Base-by-base conservation (phyloP, 768 basidiomycete species). In the Trametes meyenii region DNA sequence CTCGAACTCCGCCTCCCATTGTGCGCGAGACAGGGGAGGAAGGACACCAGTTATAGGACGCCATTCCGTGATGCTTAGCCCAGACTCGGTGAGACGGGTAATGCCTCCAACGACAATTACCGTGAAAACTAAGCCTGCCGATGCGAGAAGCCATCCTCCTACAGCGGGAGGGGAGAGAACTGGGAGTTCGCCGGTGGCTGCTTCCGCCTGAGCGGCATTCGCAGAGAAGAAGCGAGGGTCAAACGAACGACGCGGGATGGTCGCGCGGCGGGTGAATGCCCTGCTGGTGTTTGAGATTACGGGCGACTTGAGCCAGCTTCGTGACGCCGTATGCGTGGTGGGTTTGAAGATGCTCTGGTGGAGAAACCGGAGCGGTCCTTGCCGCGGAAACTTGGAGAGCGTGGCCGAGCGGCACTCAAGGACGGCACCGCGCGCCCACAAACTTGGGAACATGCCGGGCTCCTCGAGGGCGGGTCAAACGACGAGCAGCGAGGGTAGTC, bases 1-100 rank as follows among this genome's bases (percentile, higher is more conserved):
- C 38, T 88, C 84, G 72, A 98, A 98, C 71, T 98, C 96, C 24
- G 75, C 78, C 63, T 85, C 79, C 97, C 97, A 99, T 50, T 92
- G 85, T 8, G 78, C 84, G 23, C 80, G 73, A 1, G 85, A 84
- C 39, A 94, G 75, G 0, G 97, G 97, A 17, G 96, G 96, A 17
- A 95, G 71, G 51, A 93, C 78, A 16, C 97, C 97, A 24, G 92
- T 89, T 55, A 98, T 86, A 13, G 96, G 95, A 53, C 84, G 83
- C 97, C 97, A 99, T 81, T 99, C 97, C 23, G 95, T 97, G 73
- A 99, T 99, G 72, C 94, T 96, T 61, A 99, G 78, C 14, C 97
- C 97, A 16, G 94, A 96, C 75, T 99, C 97, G 1, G 97, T 99
- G 61, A 99, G 83, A 44, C 97, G 89, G 2, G 97, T 99, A 61